Conservation (phyloP, 768 basidiomycete genomes). For the Leccinum fibrillosum region DNA sequence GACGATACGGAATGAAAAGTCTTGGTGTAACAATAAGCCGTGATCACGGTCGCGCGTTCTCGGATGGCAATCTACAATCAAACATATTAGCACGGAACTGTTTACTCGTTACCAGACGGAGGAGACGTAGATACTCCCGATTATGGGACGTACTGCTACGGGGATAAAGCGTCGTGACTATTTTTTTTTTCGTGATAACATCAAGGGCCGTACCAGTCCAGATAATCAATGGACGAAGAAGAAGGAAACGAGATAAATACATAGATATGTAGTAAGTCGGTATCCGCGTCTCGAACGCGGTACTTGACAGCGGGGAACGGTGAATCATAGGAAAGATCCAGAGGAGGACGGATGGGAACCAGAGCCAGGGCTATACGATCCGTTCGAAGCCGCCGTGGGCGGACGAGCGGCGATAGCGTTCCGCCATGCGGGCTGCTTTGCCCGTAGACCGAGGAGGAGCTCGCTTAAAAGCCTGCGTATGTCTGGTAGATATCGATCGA, state of each 20-base stretch:
- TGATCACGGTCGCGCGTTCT: neutral
- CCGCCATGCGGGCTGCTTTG: slow-evolving; percentile 41
- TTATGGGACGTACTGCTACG: neutral
- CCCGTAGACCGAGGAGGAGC: slow-evolving; percentile 41
- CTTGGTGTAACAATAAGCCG: no score
- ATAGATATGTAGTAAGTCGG: neutral
- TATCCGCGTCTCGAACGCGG: neutral
- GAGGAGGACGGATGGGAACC: neutral
- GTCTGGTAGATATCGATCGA: slow-evolving; percentile 38
- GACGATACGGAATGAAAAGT: neutral
- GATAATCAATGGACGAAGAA: neutral
- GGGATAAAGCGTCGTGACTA: neutral
- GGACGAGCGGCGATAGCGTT: slow-evolving; percentile 12
- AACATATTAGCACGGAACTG: neutral
- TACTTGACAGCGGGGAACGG: neutral
- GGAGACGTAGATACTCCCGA: neutral
- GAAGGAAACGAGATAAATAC: neutral
- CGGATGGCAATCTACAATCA: neutral
- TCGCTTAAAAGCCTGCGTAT: slow-evolving; percentile 35
- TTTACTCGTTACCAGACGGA: neutral
- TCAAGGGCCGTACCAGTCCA: neutral
- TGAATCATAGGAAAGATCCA: slow-evolving; percentile 10
- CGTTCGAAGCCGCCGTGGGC: slow-evolving; percentile 4
- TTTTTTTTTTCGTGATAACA: neutral
- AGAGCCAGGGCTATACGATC: neutral